Percentiles rank a stretch among this genome's conserved stretches.
Evolutionary conservation across 2,329 filamentous ascomycete genomes (phyloP).

Genomic region (Paraconiothyrium sp.): DNA sequence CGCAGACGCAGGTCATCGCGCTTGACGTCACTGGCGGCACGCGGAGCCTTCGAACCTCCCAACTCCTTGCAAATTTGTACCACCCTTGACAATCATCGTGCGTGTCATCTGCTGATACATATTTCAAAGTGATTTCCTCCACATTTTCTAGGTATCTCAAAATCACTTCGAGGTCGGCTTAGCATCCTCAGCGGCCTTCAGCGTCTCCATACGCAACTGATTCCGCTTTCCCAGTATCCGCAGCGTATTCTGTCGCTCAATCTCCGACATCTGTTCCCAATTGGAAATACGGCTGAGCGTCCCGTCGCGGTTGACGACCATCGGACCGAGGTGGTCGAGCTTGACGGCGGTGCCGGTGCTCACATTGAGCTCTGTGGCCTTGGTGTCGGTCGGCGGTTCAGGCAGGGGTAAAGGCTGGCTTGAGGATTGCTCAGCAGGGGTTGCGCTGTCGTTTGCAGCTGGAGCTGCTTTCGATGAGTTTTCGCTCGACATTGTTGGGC

Average conservation of each 20-base stretch:
- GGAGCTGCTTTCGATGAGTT: not conserved
- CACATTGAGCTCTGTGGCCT: slow-evolving; percentile 48
- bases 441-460: not conserved
- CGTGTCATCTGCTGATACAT: not conserved
- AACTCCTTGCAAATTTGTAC: not conserved
- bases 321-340: slow-evolving; percentile 74
- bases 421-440: not conserved
- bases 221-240: slow-evolving; percentile 75
- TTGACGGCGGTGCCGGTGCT: slow-evolving; percentile 56
- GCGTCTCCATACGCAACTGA: slow-evolving; percentile 65
- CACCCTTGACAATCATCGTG: not conserved
- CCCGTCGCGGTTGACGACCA: slow-evolving; percentile 79
- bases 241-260: slow-evolving; percentile 73
- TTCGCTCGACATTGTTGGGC: slow-evolving; percentile 5
- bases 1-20: not conserved
- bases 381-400: slow-evolving; percentile 22
- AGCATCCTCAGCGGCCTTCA: slow-evolving; percentile 54
- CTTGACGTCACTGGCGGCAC: slow-evolving; percentile 22
- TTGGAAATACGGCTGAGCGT: slow-evolving; percentile 76
- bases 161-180: slow-evolving; percentile 2
- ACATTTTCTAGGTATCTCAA: not conserved
- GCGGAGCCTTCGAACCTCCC: slow-evolving; percentile 8
- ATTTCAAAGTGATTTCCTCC: not conserved
- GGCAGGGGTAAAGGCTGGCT: slow-evolving; percentile 23
- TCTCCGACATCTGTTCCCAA: slow-evolving; percentile 75